Conservation (phyloP, 139 green algal genomes). For the Microglena sp. region DNA sequence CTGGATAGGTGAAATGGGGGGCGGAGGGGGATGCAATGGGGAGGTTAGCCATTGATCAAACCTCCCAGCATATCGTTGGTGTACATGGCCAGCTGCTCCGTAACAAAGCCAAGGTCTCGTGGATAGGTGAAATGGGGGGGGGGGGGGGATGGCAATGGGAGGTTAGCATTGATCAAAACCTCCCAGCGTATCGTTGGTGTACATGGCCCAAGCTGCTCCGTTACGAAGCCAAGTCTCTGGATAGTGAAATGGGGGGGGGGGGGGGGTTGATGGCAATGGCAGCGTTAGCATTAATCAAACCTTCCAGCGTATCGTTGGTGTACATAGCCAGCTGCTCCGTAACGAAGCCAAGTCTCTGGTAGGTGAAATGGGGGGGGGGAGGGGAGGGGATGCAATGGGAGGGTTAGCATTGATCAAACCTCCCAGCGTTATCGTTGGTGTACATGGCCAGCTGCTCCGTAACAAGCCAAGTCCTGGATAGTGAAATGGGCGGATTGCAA, state of each 20-base stretch:
- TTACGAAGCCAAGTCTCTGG: constrained; percentile 57
- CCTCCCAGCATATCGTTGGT: constrained; percentile 50
- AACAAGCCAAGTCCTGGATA: no score
- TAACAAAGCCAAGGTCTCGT: constrained; percentile 41
- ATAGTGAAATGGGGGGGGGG: no score
- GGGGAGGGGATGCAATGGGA: constrained; percentile 47
- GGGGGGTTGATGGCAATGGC: constrained; percentile 49
- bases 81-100: constrained; percentile 56
- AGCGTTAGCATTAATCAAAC: constrained; percentile 53
- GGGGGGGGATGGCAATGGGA: no score
- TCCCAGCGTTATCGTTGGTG: constrained; percentile 53
- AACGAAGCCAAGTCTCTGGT: constrained; percentile 53
- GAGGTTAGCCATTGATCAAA: constrained; percentile 35
- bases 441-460: constrained; percentile 59
- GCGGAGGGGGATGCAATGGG: background rate
- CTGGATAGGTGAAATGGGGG: no score
- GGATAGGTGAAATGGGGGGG: no score
- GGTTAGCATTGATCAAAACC: constrained; percentile 51
- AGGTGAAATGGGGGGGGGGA: no score
- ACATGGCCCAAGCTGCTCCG: constrained; percentile 56
- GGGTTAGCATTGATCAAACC: constrained; percentile 52
- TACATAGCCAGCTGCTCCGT: constrained; percentile 60
- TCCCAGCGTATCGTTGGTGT: constrained; percentile 53
- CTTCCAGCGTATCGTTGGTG: constrained; percentile 50
- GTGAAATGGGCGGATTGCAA: constrained; percentile 60